Percentiles rank a stretch among this genome's conserved stretches.
phyloP scores from a whole-genome alignment of 306 rosid genomes.

The Acacia crassicarpa region DNA sequence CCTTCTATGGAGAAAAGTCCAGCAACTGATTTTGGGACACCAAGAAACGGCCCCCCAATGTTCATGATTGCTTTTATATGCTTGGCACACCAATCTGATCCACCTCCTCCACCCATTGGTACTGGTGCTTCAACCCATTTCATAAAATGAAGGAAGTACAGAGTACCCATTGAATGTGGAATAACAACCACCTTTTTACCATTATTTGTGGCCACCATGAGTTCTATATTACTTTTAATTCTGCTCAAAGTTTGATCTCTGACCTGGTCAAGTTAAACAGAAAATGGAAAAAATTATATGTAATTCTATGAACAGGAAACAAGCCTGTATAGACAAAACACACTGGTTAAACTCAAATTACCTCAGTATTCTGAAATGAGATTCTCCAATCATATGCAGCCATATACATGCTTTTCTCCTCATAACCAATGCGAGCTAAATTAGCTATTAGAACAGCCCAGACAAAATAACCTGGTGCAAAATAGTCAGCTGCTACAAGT shows the following conservation, averaged over 20 bases:
- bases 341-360: constrained; percentile 28
- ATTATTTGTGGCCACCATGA: constrained; percentile 75
- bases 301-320: constrained; percentile 9
- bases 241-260: constrained; percentile 77
- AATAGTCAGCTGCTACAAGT: constrained; percentile 94
- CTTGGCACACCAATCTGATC: constrained; percentile 83
- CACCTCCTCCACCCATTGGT: constrained; percentile 88
- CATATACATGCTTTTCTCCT: constrained; percentile 91
- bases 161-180: constrained; percentile 87
- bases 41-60: constrained; percentile 87
- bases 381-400: constrained; percentile 91
- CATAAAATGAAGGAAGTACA: constrained; percentile 87
- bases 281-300: constrained; percentile 8
- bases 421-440: constrained; percentile 87
- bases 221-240: constrained; percentile 74
- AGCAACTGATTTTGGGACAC: constrained; percentile 70
- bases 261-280: constrained; percentile 53
- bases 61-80: constrained; percentile 77
- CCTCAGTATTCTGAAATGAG: constrained; percentile 91
- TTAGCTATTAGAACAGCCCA: constrained; percentile 95
- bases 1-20: constrained; percentile 87
- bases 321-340: neutral
- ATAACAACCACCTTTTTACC: constrained; percentile 82
- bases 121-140: constrained; percentile 87
- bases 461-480: constrained; percentile 89